Evolutionary conservation across 441 rosid genomes (phyloP), one percentile per base, ranked within the genome.

Genomic region (Populus hybrid): DNA sequence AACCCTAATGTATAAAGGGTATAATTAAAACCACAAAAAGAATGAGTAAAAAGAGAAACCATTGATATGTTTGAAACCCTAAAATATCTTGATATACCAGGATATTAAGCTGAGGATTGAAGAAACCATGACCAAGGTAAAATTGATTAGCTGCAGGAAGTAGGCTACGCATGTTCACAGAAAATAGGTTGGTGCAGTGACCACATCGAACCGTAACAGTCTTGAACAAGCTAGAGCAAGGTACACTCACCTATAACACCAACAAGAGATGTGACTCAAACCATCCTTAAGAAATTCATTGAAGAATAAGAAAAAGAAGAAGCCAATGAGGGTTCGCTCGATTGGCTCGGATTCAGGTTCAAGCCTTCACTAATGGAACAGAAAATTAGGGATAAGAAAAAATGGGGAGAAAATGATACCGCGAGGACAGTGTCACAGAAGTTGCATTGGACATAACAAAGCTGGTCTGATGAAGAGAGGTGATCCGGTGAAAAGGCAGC

Each of bases 391-490:
- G 67, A 26, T n/a, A 38, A 46, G 28, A 40, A 40, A 10, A 36
- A 64, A 63, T 24, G 57, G 72, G 26, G 26, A 32, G 26, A 30
- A 66, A 38, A 26, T 10, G 54, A 72, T 90, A 95, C 99, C 84
- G 97, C 99, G 75, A 95, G 96, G 81, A 91, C 87, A 79, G 97
- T 95, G 82, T 90, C 88, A 63, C 99, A 95, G 77, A 85, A 90
- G 89, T 89, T 88, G 94, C 99, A 95, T 78, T 88, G 95, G 94
- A 93, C 98, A 77, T 93, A 93, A 86, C 98, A 93, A 85, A 95
- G 99, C 87, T 95, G 96, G 63, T 95, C 99, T 85, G 94, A 86
- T 86, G 98, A 91, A 81, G 95, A 87, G 88, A 89, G 89, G 86
- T 88, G 95, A 89, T 95, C 98, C 90, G 95, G 91, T 78, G 95